Evolutionary conservation across 371 early-diverging fungal species (phyloP), one percentile per base, ranked within the genome.

Genomic region (Mucor saturninus): DNA sequence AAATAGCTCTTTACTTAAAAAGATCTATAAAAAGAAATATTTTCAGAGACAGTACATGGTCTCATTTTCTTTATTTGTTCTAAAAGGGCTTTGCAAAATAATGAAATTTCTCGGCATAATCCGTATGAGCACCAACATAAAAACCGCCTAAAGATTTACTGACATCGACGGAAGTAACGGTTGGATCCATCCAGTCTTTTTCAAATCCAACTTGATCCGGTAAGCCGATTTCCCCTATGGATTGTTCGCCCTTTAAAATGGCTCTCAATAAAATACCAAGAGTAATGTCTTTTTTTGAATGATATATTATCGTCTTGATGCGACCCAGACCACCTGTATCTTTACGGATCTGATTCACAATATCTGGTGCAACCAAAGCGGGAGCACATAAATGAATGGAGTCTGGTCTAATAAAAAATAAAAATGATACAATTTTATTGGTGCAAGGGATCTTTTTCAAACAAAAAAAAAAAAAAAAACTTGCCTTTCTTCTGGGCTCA

Each of bases 361-460:
- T 70, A 43, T 82, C 82, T 43, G 67, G 50, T 35, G 60, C 58
- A 38, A 71, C 59, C 32, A 82, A 56, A 13, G 82, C 82, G 9
- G 82, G 82, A 11, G 82, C 82, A 55, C 79, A 82, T 13, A 82
- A 61, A 67, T 82, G 82, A 39, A 82, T 57, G 2, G 72, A 64
- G 43, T 82, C 76, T 14, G 82, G 82, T 37, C 82, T 80, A 62
- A 7, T 10, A 48, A 58, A 32, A 15, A 30, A 30, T 21, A 4
- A 2, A 46, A 5, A 9, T 21, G 26, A n/a, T 8, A 8, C 8
- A 4, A 35, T 35, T 35, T 35, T 8, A 35, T 35, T 35, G 35
- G 35, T 35, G 4, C 8, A 42, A 13, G n/a, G 0, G n/a, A n/a
- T 43, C 15, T 43, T 43, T 5, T 4, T 5, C 14, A n/a, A 11